These are phyloP conservation scores for Olyra latifolia DNA, from an alignment of 176 grass and related monocot species.

Conservation along the genomic window DNA sequence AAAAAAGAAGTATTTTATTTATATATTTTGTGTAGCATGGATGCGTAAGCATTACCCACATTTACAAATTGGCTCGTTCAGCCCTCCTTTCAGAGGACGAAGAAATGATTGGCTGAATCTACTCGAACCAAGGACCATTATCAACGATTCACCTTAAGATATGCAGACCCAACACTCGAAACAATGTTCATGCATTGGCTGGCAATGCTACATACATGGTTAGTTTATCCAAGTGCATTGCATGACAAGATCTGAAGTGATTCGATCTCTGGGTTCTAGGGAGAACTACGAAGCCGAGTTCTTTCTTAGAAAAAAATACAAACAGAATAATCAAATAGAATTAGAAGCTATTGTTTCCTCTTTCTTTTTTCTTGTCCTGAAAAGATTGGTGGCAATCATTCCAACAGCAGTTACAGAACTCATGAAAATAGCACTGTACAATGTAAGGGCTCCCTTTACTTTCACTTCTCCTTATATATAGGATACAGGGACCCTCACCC, in stretches of 20 bases:
- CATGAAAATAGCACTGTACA: constrained; percentile 48
- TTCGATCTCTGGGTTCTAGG: constrained; percentile 35
- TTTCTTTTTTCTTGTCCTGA: background rate
- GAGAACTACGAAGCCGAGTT: background rate
- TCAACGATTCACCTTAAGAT: constrained; percentile 42
- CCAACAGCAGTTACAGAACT: constrained; percentile 30
- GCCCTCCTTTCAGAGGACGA: constrained; percentile 23
- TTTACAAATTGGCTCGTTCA: constrained; percentile 5
- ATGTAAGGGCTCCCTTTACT: constrained; percentile 38
- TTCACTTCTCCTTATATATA: constrained; percentile 64
- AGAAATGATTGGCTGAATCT: constrained; percentile 44
- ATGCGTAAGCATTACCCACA: constrained; percentile 19
- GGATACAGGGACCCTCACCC: constrained; percentile 32
- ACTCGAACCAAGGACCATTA: constrained; percentile 37
- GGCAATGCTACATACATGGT: constrained; percentile 3
- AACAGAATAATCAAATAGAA: background rate
- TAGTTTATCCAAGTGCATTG: constrained; percentile 45
- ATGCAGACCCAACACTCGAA: constrained; percentile 49
- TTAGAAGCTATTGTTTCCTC: background rate
- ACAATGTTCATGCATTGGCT: constrained; percentile 65
- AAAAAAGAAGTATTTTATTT: background rate
- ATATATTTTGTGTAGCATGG: background rate
- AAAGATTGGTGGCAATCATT: constrained; percentile 48
- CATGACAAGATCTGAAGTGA: constrained; percentile 34
- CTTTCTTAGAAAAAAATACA: background rate